phyloP scores from a whole-genome alignment of 768 basidiomycete species.

The Collybiopsis confluens region DNA sequence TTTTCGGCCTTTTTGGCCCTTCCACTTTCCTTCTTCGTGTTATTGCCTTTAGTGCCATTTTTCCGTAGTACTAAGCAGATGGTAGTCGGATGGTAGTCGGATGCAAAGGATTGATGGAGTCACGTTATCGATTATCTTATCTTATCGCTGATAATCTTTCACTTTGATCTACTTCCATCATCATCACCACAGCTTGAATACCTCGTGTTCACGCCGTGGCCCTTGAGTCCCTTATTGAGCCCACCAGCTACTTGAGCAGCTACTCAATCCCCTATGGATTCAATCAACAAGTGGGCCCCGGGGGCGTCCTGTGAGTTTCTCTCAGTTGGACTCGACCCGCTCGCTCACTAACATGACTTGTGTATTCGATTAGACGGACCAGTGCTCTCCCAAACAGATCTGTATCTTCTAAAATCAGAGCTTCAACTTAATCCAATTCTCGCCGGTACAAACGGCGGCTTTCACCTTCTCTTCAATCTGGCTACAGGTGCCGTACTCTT shows the following conservation, averaged over 20 bases:
- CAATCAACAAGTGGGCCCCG: constrained; percentile 37
- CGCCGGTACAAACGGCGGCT: constrained; percentile 36
- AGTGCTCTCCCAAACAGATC: constrained; percentile 72
- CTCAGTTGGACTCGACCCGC: not conserved
- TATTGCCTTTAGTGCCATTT: constrained; percentile 83
- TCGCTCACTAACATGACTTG: constrained; percentile 1
- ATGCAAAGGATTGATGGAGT: no score
- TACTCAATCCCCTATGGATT: constrained; percentile 14
- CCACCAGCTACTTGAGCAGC: no score
- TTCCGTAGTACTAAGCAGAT: no score
- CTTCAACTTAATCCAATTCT: constrained; percentile 76
- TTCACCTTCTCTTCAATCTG: constrained; percentile 72
- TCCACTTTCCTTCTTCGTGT: constrained; percentile 90
- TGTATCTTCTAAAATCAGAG: constrained; percentile 70
- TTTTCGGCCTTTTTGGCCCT: constrained; percentile 91
- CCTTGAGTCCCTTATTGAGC: no score
- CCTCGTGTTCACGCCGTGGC: constrained; percentile 3
- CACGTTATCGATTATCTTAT: not conserved
- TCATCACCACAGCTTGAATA: not conserved
- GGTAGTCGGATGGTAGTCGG: no score
- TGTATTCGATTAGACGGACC: constrained; percentile 60
- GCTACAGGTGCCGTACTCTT: constrained; percentile 45
- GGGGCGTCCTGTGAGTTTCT: constrained; percentile 37
- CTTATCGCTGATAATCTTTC: not conserved
- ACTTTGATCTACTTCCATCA: not conserved